These are phyloP conservation scores for Populus ilicifolia DNA, from an alignment of 345 rosid genomes.

Conservation along the genomic window DNA sequence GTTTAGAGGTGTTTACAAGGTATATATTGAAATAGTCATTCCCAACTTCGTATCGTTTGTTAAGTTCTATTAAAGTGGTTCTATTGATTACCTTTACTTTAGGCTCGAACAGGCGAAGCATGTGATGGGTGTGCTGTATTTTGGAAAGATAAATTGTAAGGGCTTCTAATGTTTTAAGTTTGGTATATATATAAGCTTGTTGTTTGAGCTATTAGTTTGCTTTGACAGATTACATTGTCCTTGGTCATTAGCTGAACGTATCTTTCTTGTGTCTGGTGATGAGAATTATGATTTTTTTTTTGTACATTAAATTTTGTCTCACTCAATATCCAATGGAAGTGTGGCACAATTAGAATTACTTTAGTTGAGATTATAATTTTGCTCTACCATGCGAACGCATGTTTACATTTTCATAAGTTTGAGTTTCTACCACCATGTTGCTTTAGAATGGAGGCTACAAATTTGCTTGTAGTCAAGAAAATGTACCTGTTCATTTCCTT, in stretches of 20 bases:
- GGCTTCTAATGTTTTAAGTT: background rate
- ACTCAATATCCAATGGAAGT: background rate
- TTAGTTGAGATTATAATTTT: background rate
- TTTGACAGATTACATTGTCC: background rate
- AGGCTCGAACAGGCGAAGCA: conserved; percentile 87
- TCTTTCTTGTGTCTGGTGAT: background rate
- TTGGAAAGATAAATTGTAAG: conserved; percentile 75
- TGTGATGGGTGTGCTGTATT: conserved; percentile 85
- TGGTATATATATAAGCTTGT: background rate
- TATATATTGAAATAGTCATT: conserved; percentile 18
- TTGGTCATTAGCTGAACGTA: background rate
- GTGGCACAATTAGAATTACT: background rate
- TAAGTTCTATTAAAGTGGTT: background rate
- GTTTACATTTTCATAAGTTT: background rate
- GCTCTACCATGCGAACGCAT: background rate
- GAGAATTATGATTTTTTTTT: background rate
- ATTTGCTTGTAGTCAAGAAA: background rate
- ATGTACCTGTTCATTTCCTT: background rate
- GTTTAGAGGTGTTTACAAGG: conserved; percentile 75
- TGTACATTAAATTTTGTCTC: too few relatives aligned
- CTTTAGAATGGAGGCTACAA: background rate
- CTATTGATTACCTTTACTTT: conserved; percentile 21
- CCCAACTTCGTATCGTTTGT: background rate
- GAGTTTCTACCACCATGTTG: background rate
- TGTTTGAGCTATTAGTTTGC: background rate